Conservation (phyloP, 176 grass and related monocot genomes). For the Microstegium vimineum region DNA sequence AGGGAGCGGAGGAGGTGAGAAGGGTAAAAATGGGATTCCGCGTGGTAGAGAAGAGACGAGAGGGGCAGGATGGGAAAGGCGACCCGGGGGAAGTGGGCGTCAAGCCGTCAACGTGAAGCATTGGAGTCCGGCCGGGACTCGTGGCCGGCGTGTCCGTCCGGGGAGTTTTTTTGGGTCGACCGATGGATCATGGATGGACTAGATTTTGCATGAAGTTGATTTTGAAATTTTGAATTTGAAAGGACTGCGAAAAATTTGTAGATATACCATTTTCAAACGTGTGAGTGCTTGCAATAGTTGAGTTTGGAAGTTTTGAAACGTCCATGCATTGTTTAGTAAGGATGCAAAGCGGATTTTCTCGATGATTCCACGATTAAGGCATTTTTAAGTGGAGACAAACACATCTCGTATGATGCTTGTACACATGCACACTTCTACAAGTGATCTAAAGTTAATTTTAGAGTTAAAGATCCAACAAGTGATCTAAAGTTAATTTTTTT, state of each 20-base stretch:
- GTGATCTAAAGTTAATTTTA: too few relatives aligned
- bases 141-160: neutral
- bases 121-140: neutral
- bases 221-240: neutral
- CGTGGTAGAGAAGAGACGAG: neutral
- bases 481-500: too few relatives aligned
- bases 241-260: neutral
- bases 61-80: constrained; percentile 25
- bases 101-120: constrained; percentile 25
- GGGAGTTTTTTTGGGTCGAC: too few relatives aligned
- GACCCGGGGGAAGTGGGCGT: neutral
- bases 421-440: too few relatives aligned
- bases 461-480: too few relatives aligned
- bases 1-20: constrained; percentile 22
- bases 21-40: constrained; percentile 61
- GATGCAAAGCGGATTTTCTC: neutral
- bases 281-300: neutral
- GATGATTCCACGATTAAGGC: neutral
- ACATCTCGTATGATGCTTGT: neutral
- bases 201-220: neutral
- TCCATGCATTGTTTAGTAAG: neutral
- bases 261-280: neutral
- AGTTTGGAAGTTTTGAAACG: neutral
- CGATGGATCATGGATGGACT: neutral
- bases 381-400: neutral